These are phyloP conservation scores for Talaromyces sp. DNA, from an alignment of 2,329 filamentous ascomycete species.

Conservation along the genomic window DNA sequence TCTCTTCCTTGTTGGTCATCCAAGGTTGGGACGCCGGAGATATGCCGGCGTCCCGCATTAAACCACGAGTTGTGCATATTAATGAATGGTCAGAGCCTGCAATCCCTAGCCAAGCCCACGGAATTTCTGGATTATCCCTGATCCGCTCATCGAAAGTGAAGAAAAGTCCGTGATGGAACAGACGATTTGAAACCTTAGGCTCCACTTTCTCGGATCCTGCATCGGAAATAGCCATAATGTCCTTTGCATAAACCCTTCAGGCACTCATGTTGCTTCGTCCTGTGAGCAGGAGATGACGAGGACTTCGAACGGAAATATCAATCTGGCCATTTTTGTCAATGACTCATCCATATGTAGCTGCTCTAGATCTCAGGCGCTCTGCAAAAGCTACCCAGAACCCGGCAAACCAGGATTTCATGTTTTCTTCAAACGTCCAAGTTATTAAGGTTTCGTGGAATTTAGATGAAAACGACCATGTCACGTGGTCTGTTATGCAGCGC, in stretches of 20 bases:
- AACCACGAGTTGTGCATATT: conserved; percentile 9
- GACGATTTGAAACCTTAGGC: neutral
- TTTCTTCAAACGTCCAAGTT: neutral
- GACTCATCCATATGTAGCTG: too few species aligned
- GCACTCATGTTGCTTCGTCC: neutral
- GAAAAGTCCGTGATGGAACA: neutral
- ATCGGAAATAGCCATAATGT: neutral
- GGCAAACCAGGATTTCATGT: too few species aligned
- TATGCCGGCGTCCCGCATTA: conserved; percentile 10
- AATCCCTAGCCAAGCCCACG: neutral
- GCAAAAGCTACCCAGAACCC: too few species aligned
- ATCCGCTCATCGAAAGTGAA: neutral
- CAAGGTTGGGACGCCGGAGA: conserved; percentile 8
- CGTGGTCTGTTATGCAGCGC: conserved; percentile 10
- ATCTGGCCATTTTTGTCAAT: too few species aligned
- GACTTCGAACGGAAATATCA: too few species aligned
- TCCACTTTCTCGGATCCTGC: neutral
- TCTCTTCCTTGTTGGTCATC: conserved; percentile 5
- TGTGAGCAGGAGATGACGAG: neutral
- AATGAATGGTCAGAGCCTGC: conserved; percentile 2
- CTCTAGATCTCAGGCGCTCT: too few species aligned
- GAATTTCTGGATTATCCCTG: neutral
- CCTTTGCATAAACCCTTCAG: neutral
- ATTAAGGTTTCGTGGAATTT: neutral
- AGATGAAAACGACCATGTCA: conserved; percentile 4